Evolutionary conservation across 345 rosid species (phyloP), one percentile per base, ranked within the genome.

Genomic region (Lepidium africanum): DNA sequence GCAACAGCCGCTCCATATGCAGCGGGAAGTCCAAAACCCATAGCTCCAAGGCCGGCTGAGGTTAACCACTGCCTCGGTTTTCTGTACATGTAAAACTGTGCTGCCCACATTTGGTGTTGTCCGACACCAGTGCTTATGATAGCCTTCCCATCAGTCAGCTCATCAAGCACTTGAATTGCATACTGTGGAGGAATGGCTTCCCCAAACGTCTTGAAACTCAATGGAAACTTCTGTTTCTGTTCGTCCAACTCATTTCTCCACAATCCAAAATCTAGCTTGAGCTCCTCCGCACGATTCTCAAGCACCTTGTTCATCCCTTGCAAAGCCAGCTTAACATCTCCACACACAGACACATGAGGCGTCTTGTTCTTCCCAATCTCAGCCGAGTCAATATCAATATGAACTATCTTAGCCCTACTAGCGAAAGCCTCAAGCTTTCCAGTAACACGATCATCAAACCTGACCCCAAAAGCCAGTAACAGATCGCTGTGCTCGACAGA

Each of bases 61-160:
- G 99, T 84, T 73, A 91, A 46, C 97, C 96, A 94, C 65, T 91
- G 97, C 32, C 90, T 88, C 13, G 99, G 92, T 58, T 76, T 91
- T 66, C 76, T 84, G 71, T 89, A 95, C 74, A 87, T 95, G 84
- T 95, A 95, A 74, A 86, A 91, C 66, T 95, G 99, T n/a, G 99
- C 97, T 16, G 99, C 96, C 97, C 96, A 95, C 99, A 95, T 95
- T 59, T 95, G 97, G 82, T 95, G 99, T 62, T 95, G 99, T 12
- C 97, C 99, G 14, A 91, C 97, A 62, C 99, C 96, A 2, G 99
- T 95, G 46, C 96, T 89, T 12, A 95, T 61, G 50, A 95, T 91
- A 0, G 97, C 99, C 40, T 89, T 81, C 50, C 99, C 96, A 8
- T 72, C 64, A 0, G 99, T 91, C 70, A 95, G 71, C 75, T 91